Percentiles rank a stretch among this genome's conserved stretches.
Conservation (phyloP, 805 yeast genomes). For the Yueomyces sinensis region DNA sequence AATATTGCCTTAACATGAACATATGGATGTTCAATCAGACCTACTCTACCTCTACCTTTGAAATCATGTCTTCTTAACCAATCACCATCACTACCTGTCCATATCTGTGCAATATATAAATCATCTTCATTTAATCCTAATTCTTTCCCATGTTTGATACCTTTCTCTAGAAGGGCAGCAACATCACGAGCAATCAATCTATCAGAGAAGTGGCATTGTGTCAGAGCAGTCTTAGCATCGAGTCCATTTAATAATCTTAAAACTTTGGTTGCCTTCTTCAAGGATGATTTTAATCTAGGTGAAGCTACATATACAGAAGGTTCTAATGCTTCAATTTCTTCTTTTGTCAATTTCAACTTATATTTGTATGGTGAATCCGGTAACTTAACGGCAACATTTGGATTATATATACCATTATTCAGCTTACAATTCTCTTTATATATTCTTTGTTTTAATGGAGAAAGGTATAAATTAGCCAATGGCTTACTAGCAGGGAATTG, state of each 20-base stretch:
- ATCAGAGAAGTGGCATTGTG: conserved; percentile 80
- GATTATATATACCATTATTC: conserved; percentile 60
- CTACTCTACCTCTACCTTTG: conserved; percentile 86
- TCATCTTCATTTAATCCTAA: conserved; percentile 47
- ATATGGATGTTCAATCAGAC: conserved; percentile 61
- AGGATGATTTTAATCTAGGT: conserved; percentile 71
- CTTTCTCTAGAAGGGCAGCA: conserved; percentile 60
- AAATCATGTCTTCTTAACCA: conserved; percentile 60
- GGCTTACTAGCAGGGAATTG: conserved; percentile 29
- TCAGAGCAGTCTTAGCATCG: conserved; percentile 66
- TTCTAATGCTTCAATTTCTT: conserved; percentile 68
- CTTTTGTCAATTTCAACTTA: conserved; percentile 41
- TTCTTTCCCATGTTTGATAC: conserved; percentile 52
- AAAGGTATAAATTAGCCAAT: conserved; percentile 41
- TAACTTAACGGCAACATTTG: conserved; percentile 35
- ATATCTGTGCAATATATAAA: conserved; percentile 63
- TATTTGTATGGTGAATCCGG: conserved; percentile 32
- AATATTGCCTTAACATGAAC: conserved; percentile 73
- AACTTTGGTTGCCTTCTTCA: conserved; percentile 76
- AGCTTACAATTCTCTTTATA: conserved; percentile 46
- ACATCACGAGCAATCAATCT: conserved; percentile 72
- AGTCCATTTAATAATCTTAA: conserved; percentile 63
- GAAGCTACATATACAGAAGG: conserved; percentile 79
- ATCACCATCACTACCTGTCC: conserved; percentile 85
- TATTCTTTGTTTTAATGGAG: conserved; percentile 59